Conservation (phyloP, 306 rosid species). For the Cucurbita maxima region DNA sequence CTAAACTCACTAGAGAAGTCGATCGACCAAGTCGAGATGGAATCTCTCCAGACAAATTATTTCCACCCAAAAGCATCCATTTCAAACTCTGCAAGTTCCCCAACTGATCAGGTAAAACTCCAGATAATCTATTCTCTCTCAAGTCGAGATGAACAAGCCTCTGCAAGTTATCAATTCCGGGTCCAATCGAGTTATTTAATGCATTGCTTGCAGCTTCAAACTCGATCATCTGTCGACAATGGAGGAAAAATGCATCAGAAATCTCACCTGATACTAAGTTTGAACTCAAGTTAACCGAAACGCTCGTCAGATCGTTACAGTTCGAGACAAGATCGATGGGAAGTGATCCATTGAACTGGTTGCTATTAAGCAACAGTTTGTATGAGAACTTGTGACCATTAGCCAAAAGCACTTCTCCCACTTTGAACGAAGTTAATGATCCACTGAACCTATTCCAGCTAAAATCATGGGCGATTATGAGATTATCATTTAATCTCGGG, state of each 20-base stretch:
- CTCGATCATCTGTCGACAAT: slow-evolving; percentile 12
- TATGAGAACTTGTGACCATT: slow-evolving; percentile 27
- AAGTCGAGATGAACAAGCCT: slow-evolving; percentile 22
- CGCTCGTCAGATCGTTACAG: slow-evolving; percentile 26
- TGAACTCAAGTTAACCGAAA: slow-evolving; percentile 41
- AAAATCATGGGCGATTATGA: slow-evolving; percentile 18
- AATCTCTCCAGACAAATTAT: slow-evolving; percentile 20
- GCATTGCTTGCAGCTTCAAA: slow-evolving; percentile 21
- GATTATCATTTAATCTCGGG: slow-evolving; percentile 17
- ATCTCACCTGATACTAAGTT: slow-evolving; percentile 25
- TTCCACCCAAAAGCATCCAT: slow-evolving; percentile 23
- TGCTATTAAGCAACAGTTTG: slow-evolving; percentile 31
- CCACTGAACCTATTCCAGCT: slow-evolving; percentile 28
- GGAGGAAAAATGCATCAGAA: slow-evolving; percentile 11
- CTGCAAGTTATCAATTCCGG: slow-evolving; percentile 13
- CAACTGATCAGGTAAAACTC: slow-evolving; percentile 15
- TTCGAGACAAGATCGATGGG: slow-evolving; percentile 26
- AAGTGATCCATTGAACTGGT: slow-evolving; percentile 33
- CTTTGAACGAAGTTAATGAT: slow-evolving; percentile 20
- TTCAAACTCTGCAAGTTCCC: slow-evolving; percentile 20
- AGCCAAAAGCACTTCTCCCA: slow-evolving; percentile 21
- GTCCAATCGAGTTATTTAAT: slow-evolving; percentile 14
- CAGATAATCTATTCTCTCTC: slow-evolving; percentile 21
- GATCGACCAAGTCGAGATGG: slow-evolving; percentile 15
- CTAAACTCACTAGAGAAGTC: slow-evolving; percentile 18